These are phyloP conservation scores for Boletus speciosus DNA, from an alignment of 768 basidiomycete genomes.

Conservation along the genomic window DNA sequence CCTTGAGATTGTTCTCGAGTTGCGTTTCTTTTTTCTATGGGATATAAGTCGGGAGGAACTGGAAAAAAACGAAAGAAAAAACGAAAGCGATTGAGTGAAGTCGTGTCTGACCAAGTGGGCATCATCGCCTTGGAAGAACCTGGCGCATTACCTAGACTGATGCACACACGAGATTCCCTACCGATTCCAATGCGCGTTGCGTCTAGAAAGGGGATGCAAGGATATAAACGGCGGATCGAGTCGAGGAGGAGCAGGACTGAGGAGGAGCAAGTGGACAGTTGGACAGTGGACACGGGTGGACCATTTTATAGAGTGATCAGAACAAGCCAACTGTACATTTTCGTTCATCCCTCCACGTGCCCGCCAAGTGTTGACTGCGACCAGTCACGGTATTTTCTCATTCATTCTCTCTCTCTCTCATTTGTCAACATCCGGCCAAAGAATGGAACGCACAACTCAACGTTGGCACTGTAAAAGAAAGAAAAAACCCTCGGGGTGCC, in stretches of 20 bases:
- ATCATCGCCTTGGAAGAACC: background rate
- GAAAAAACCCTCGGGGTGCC: background rate
- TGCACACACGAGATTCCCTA: background rate
- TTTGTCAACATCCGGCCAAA: background rate
- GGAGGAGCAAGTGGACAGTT: background rate
- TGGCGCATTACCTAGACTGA: background rate
- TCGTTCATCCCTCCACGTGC: slow-evolving; percentile 25
- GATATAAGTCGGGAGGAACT: background rate
- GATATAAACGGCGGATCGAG: background rate
- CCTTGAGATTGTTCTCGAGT: background rate
- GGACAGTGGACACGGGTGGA: slow-evolving; percentile 1
- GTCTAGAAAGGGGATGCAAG: background rate
- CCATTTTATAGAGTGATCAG: slow-evolving; percentile 30
- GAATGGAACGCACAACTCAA: background rate
- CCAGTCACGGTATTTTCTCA: background rate
- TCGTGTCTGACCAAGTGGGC: background rate
- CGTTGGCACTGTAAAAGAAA: background rate
- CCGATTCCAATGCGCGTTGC: background rate
- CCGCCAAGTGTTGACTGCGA: background rate
- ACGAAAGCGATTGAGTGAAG: background rate
- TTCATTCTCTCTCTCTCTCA: background rate
- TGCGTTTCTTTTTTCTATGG: background rate
- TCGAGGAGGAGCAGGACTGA: background rate
- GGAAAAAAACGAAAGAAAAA: background rate
- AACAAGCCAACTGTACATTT: slow-evolving; percentile 26